Evolutionary conservation across 805 yeast genomes (phyloP), one percentile per base, ranked within the genome.

Genomic region (Myxozyma udenii): DNA sequence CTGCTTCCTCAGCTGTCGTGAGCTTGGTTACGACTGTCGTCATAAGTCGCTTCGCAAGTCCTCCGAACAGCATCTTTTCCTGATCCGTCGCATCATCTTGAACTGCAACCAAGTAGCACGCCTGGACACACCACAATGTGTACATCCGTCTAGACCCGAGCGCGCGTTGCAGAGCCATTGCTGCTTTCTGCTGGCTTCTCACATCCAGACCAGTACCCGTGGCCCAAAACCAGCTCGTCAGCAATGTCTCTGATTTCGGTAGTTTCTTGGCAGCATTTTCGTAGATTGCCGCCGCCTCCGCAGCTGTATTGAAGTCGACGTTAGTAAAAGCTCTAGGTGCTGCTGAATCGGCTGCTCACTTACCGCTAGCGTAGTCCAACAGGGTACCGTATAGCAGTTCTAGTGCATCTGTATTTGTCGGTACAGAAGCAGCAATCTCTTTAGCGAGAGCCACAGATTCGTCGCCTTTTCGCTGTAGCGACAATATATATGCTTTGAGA

Each of bases 1-100:
- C 87, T 2, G 77, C 68, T 53, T 89, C 95, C 60, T 87, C 95
- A 6, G 84, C 78, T 19, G 73, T 71, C 37, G 70, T 58, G 41
- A 74, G 71, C 0, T 91, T 87, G 40, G 71, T 69, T 16, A 76
- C 64, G n/a, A 68, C 67, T 25, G 77, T 80, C 25, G 85, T 64
- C 56, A 84, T 64, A 28, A 28, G 33, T 57, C 83, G 79, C 51
- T 74, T 62, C 0, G 88, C 90, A 30, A 88, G 68, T 51, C 75
- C 71, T 1, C 87, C 83, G 53, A 79, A 79, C 35, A 88, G 67
- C 35, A 65, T 70, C 44, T 63, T 62, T 58, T 81, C 85, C 50
- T 77, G 71, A 0, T 69, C 72, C 3, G 73, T 61, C 11, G 75
- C 66, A 32, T 67, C 70, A 1, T 63, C 48, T 2, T 61, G 55